These are phyloP conservation scores for Ceratocystis cacaofunesta DNA, from an alignment of 2,329 filamentous ascomycete genomes.

Conservation along the genomic window DNA sequence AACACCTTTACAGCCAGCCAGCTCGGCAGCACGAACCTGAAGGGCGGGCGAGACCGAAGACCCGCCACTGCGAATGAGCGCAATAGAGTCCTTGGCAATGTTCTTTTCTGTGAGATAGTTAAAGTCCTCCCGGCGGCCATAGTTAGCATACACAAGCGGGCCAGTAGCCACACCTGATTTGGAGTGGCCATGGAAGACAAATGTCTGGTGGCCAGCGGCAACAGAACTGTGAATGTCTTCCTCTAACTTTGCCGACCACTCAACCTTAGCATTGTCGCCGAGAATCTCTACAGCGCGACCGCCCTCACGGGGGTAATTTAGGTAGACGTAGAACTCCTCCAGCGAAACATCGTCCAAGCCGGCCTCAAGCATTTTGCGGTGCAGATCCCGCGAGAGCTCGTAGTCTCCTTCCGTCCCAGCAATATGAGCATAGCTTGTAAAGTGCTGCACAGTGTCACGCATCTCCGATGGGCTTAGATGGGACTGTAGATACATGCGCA, in stretches of 20 bases:
- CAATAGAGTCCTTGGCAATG: slow-evolving; percentile 63
- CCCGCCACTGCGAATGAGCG: slow-evolving; percentile 67
- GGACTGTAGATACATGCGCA: slow-evolving; percentile 59
- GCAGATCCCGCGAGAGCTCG: slow-evolving; percentile 69
- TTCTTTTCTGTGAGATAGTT: slow-evolving; percentile 53
- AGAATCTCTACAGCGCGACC: slow-evolving; percentile 73
- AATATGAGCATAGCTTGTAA: slow-evolving; percentile 75
- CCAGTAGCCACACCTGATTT: slow-evolving; percentile 75
- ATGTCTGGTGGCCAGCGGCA: slow-evolving; percentile 50
- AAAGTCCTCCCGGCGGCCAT: slow-evolving; percentile 75
- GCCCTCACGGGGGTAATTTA: slow-evolving; percentile 72
- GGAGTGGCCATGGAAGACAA: slow-evolving; percentile 77
- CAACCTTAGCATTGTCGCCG: slow-evolving; percentile 43
- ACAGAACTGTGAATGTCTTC: slow-evolving; percentile 51
- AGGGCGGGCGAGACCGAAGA: slow-evolving; percentile 56
- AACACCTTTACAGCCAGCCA: slow-evolving; percentile 73
- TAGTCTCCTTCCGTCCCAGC: slow-evolving; percentile 91
- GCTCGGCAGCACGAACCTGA: slow-evolving; percentile 80
- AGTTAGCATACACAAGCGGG: slow-evolving; percentile 82
- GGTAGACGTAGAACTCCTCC: slow-evolving; percentile 73
- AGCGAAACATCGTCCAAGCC: slow-evolving; percentile 61
- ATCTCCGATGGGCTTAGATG: slow-evolving; percentile 57
- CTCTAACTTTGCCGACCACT: slow-evolving; percentile 71
- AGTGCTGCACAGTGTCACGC: slow-evolving; percentile 57
- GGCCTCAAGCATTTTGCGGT: slow-evolving; percentile 57